These are phyloP conservation scores for Moesziomyces sp. DNA, from an alignment of 1,284 basidiomycete species.

Conservation along the genomic window DNA sequence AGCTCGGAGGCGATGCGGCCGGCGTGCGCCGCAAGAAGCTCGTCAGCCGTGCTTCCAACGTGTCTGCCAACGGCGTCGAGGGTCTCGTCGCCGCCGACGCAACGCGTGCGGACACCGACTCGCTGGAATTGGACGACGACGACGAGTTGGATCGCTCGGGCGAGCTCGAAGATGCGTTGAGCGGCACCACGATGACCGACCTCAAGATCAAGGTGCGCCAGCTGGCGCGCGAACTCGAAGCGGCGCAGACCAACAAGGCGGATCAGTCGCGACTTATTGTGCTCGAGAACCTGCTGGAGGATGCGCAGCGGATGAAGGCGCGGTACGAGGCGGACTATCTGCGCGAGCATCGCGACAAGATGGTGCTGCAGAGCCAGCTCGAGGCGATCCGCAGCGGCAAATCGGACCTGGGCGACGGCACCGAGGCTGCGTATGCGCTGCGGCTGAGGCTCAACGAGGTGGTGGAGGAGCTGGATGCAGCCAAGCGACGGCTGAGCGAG, in stretches of 20 bases:
- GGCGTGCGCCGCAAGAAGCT: constrained; percentile 69
- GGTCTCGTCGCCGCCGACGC: constrained; percentile 47
- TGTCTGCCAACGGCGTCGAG: constrained; percentile 53
- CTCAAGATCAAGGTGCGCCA: constrained; percentile 85
- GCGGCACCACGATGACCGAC: constrained; percentile 84
- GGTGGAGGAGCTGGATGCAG: constrained; percentile 80
- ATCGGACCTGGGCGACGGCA: constrained; percentile 78
- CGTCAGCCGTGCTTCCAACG: constrained; percentile 37
- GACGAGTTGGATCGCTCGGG: constrained; percentile 74
- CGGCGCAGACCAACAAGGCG: constrained; percentile 78
- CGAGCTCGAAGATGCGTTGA: constrained; percentile 85
- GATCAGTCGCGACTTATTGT: constrained; percentile 81
- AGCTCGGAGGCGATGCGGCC: constrained; percentile 71
- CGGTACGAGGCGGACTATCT: constrained; percentile 91
- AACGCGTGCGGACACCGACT: constrained; percentile 21
- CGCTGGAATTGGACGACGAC: constrained; percentile 29
- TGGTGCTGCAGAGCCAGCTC: constrained; percentile 81
- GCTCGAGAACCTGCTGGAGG: constrained; percentile 88
- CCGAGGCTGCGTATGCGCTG: constrained; percentile 86
- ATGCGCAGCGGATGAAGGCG: constrained; percentile 87
- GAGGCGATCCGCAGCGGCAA: constrained; percentile 90
- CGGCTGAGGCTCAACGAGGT: constrained; percentile 87
- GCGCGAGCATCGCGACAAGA: constrained; percentile 81
- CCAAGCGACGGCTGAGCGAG: constrained; percentile 77
- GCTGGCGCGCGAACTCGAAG: constrained; percentile 83